These are phyloP conservation scores for Eudorina sp. DNA, from an alignment of 139 green algal species.

Conservation along the genomic window DNA sequence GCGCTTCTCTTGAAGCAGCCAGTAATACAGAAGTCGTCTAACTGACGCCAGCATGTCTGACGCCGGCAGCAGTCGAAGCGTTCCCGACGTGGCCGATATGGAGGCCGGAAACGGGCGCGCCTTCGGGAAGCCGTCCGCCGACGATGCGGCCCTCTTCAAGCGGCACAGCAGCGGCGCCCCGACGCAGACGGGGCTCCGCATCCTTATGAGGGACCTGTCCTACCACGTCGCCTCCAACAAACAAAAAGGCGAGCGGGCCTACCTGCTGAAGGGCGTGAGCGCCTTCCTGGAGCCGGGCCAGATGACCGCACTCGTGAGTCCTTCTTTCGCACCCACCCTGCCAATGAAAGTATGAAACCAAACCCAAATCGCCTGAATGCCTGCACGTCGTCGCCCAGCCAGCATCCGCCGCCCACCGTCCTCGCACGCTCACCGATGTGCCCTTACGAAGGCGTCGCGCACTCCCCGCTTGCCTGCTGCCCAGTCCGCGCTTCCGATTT, in stretches of 20 bases:
- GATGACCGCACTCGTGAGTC: constrained; percentile 61
- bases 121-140: background rate
- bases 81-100: background rate
- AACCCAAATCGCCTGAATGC: too few species aligned
- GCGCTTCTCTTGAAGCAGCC: too few species aligned
- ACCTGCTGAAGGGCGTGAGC: constrained; percentile 45
- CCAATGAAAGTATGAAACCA: too few species aligned
- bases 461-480: too few species aligned
- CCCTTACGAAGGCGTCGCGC: too few species aligned
- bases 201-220: constrained; percentile 55
- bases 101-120: background rate
- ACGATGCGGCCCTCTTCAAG: background rate
- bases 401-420: too few species aligned
- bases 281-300: constrained; percentile 56
- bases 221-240: constrained; percentile 70
- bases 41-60: background rate
- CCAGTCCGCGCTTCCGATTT: too few species aligned
- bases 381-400: too few species aligned
- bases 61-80: background rate
- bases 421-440: too few species aligned
- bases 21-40: too few species aligned
- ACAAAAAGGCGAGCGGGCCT: constrained; percentile 66
- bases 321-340: too few species aligned
- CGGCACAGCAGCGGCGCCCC: background rate
- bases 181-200: background rate